These are phyloP conservation scores for Piper longum DNA, from an alignment of 164 flowering plant species.

Conservation along the genomic window DNA sequence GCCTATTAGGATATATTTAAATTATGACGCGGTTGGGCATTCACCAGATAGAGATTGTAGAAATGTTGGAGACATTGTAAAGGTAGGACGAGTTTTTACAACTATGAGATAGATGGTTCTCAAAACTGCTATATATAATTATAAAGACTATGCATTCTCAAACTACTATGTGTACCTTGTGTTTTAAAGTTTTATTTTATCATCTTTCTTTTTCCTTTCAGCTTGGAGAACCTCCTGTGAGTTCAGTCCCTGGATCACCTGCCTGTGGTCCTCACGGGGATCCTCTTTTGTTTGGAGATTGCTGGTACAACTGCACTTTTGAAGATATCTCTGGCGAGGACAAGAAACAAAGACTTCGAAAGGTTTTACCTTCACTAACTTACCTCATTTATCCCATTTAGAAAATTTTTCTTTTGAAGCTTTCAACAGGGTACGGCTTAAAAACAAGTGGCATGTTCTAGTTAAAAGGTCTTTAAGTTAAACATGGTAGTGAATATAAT, in stretches of 20 bases:
- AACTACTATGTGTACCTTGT: slow-evolving; percentile 2
- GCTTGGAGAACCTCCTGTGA: slow-evolving; percentile 89
- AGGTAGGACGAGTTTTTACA: slow-evolving; percentile 32
- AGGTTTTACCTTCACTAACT: slow-evolving; percentile 29
- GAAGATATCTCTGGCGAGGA: slow-evolving; percentile 91
- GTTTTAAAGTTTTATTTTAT: slow-evolving; percentile 2
- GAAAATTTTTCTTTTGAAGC: too few species aligned
- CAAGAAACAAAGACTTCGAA: slow-evolving; percentile 78
- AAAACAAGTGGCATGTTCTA: too few species aligned
- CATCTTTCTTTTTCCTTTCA: slow-evolving; percentile 16
- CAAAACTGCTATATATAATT: too few species aligned
- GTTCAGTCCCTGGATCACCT: slow-evolving; percentile 34
- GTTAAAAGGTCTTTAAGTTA: too few species aligned
- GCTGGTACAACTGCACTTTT: slow-evolving; percentile 95
- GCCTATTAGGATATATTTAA: slow-evolving; percentile 87
- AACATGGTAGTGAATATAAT: neutral
- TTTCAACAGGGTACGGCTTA: too few species aligned
- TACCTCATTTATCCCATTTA: neutral
- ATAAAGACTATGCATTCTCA: too few species aligned
- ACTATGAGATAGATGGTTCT: too few species aligned
- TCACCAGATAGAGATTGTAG: slow-evolving; percentile 91
- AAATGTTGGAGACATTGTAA: slow-evolving; percentile 72
- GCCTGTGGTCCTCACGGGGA: slow-evolving; percentile 86
- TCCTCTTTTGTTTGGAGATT: slow-evolving; percentile 83
- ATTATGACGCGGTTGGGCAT: slow-evolving; percentile 98